phyloP scores from a whole-genome alignment of 148 eudicot genomes.

The Polygonum maritimum region DNA sequence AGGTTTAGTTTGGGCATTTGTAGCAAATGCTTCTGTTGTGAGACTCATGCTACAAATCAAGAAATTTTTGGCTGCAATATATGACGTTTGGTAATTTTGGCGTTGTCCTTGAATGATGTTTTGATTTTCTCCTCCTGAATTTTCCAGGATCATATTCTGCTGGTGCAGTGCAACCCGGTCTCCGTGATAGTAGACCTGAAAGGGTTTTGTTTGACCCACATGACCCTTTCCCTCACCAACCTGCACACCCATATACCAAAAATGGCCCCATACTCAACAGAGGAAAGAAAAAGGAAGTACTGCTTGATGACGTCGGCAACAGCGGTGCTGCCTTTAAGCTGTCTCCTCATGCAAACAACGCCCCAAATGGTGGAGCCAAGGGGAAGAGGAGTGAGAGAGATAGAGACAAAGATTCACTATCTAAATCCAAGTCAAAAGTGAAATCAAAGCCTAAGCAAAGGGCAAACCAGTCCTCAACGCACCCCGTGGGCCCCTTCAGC shows the following conservation, averaged over 20 bases:
- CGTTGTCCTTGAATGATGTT: neutral
- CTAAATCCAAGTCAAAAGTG: constrained; percentile 40
- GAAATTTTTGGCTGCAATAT: too few relatives aligned
- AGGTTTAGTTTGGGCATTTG: too few relatives aligned
- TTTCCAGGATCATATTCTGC: neutral
- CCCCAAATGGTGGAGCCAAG: constrained; percentile 51
- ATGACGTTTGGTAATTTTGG: neutral
- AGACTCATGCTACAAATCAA: too few relatives aligned
- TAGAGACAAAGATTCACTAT: constrained; percentile 18
- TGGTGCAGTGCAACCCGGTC: neutral
- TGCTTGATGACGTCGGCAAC: constrained; percentile 61
- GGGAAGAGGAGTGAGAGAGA: constrained; percentile 90
- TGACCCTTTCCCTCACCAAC: constrained; percentile 31
- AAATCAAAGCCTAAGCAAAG: constrained; percentile 87
- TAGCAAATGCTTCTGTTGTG: too few relatives aligned
- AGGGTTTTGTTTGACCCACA: constrained; percentile 7
- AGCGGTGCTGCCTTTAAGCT: constrained; percentile 32
- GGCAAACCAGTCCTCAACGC: constrained; percentile 51
- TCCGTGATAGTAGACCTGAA: neutral
- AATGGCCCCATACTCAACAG: constrained; percentile 65
- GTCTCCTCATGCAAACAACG: constrained; percentile 25
- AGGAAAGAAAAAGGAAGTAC: constrained; percentile 75
- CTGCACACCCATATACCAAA: constrained; percentile 62
- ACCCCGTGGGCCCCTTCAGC: neutral
- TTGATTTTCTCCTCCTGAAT: neutral